Conservation (phyloP, 345 rosid species). For the Citrus australasica region DNA sequence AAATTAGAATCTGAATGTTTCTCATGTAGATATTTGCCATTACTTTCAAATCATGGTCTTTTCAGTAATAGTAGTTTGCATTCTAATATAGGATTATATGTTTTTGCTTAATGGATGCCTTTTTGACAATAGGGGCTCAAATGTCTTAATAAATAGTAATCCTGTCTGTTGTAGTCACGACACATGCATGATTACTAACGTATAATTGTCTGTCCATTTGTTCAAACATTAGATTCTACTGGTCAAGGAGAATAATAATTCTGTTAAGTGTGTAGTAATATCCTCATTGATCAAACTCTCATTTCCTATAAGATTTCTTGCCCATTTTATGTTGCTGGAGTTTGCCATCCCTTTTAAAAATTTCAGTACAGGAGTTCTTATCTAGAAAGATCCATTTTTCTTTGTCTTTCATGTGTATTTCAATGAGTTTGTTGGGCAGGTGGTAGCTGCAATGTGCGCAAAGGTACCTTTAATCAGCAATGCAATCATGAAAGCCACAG, state of each 20-base stretch:
- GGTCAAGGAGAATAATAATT: not conserved
- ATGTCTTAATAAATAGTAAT: not conserved
- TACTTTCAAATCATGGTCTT: not conserved
- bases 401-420: not conserved
- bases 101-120: not conserved
- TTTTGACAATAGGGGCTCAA: not conserved
- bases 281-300: not conserved
- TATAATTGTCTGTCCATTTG: not conserved
- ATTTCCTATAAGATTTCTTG: not conserved
- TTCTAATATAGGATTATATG: not conserved
- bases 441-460: conserved; percentile 92
- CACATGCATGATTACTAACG: no score
- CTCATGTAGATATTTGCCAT: not conserved
- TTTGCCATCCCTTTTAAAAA: not conserved
- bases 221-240: not conserved
- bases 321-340: not conserved
- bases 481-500: conserved; percentile 81
- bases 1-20: not conserved
- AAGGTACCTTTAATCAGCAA: conserved; percentile 81
- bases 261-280: not conserved
- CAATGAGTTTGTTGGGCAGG: conserved; percentile 46
- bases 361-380: not conserved
- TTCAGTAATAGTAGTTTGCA: not conserved
- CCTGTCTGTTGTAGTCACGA: not conserved
- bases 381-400: not conserved